Evolutionary conservation across 805 yeast genomes (phyloP).

Genomic region (Candida broadrunensis): DNA sequence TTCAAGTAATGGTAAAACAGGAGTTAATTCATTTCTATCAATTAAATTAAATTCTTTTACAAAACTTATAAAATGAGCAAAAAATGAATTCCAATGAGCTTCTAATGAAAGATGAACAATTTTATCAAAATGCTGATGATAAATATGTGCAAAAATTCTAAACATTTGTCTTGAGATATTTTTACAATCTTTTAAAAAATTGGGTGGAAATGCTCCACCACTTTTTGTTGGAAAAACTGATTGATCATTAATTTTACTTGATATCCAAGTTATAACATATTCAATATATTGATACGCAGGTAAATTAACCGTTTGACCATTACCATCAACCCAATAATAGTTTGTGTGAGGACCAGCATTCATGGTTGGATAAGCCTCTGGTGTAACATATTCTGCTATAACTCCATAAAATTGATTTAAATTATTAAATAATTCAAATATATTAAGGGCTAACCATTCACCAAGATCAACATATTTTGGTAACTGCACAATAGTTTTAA

Average conservation of each 20-base stretch:
- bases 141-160: conserved; percentile 91
- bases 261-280: conserved; percentile 86
- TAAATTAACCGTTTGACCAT: conserved; percentile 73
- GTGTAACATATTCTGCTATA: conserved; percentile 87
- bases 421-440: conserved; percentile 84
- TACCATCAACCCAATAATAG: conserved; percentile 83
- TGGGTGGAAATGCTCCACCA: conserved; percentile 87
- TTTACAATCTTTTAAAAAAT: conserved; percentile 76
- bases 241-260: conserved; percentile 84
- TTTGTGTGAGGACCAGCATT: conserved; percentile 92
- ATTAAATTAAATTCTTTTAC: conserved; percentile 79
- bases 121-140: conserved; percentile 91
- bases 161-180: conserved; percentile 91
- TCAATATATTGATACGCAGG: conserved; percentile 95
- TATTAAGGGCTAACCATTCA: conserved; percentile 94
- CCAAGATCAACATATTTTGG: conserved; percentile 93
- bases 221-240: conserved; percentile 86
- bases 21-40: conserved; percentile 76
- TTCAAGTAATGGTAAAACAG: conserved; percentile 73
- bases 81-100: conserved; percentile 97
- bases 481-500: conserved; percentile 89
- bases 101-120: conserved; percentile 88
- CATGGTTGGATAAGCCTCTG: conserved; percentile 89
- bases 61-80: conserved; percentile 90
- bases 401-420: conserved; percentile 86